Evolutionary conservation across 2,329 filamentous ascomycete species (phyloP), one percentile per base, ranked within the genome.

Genomic region (Pseudogymnoascus sp.): DNA sequence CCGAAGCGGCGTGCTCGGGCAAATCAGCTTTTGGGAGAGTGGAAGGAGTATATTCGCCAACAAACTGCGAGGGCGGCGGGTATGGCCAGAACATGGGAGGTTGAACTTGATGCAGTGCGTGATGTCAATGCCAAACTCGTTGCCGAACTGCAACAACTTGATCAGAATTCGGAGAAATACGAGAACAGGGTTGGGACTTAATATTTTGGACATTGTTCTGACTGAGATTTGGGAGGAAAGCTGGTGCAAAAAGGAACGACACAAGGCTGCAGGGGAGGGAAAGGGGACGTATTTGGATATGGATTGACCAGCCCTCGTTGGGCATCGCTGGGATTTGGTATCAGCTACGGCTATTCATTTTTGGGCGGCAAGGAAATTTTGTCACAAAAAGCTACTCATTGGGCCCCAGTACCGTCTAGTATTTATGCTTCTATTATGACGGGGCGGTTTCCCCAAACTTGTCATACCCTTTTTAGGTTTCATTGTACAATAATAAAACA

Each of bases 401-500:
- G 8, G 8, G 15, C 48, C n/a, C 12, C 9, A 33, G 4, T 55
- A 29, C 10, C 48, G 29, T 55, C 48, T 33, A 55, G 48, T 55
- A 55, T 21, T 55, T 55, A 55, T 33, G 27, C n/a, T 55, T 55
- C 29, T 55, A 55, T 55, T 55, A 55, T 55, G 48, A 33, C n/a
- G 48, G 48, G 48, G 8, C 29, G 29, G n/a, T 8, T 55, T 21
- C n/a, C 25, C 29, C 48, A 55, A 55, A 55, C 48, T 33, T 33
- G 48, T 13, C 48, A 55, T 55, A 55, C 29, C 15, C 48, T 29
- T 55, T 55, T n/a, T 55, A 35, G 29, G 48, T 55, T 55, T 55
- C 48, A 33, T 55, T 33, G 48, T 55, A 55, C 48, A 55, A 33
- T 55, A 55, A 55, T 35, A 55, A 55, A 55, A 55, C 48, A 55